Evolutionary conservation across 2,329 filamentous ascomycete species (phyloP).

Genomic region (Ophioceras dolichostomum): DNA sequence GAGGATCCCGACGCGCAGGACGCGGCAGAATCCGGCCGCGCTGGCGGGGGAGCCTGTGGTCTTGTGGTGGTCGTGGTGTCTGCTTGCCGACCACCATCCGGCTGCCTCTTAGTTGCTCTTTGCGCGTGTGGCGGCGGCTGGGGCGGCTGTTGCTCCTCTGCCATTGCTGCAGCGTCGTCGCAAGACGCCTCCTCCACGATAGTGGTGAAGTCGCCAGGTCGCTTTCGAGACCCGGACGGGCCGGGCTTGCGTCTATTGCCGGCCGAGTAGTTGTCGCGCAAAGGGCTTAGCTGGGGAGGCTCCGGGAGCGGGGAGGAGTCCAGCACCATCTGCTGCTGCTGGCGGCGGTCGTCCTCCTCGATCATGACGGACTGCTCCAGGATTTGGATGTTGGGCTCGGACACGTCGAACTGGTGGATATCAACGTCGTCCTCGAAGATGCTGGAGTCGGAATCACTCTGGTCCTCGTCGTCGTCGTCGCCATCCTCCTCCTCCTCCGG

Average conservation of each 20-base stretch:
- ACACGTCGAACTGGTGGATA: conserved; percentile 26
- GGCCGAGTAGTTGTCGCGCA: conserved; percentile 37
- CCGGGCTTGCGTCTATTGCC: conserved; percentile 26
- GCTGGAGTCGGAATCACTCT: conserved; percentile 26
- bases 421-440: conserved; percentile 30
- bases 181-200: conserved; percentile 34
- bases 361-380: conserved; percentile 28
- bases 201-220: conserved; percentile 27
- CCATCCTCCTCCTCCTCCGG: conserved; percentile 14
- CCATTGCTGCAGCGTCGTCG: conserved; percentile 19
- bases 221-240: conserved; percentile 7
- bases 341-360: too few relatives aligned
- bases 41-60: not conserved
- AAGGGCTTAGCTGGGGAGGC: conserved; percentile 34
- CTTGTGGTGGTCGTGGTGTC: too few relatives aligned
- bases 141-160: not conserved
- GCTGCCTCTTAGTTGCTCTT: too few relatives aligned
- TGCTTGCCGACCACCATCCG: too few relatives aligned
- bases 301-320: conserved; percentile 33
- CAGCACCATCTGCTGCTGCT: too few relatives aligned
- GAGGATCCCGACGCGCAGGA: conserved; percentile 1
- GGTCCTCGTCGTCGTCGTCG: conserved; percentile 13
- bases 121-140: too few relatives aligned
- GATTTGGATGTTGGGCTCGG: conserved; percentile 31
- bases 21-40: conserved; percentile 6